Evolutionary conservation across 1,284 basidiomycete species (phyloP).

Genomic region (Thecaphora thlaspeos): DNA sequence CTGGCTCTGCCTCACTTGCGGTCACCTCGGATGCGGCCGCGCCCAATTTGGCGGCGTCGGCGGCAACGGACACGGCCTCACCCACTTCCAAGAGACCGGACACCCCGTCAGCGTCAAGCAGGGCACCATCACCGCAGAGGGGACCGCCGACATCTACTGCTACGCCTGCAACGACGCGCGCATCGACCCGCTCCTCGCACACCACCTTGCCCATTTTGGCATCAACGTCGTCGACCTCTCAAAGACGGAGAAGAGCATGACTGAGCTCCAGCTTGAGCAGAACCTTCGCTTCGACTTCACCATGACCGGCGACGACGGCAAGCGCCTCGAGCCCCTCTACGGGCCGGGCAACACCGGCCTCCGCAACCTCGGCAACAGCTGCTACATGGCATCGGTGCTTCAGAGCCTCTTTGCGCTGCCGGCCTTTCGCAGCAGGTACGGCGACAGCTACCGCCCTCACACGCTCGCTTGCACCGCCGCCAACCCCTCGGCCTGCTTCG

Average conservation of each 20-base stretch:
- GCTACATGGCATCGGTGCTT: constrained; percentile 93
- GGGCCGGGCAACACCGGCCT: constrained; percentile 87
- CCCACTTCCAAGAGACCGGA: constrained; percentile 73
- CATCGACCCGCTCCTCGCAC: constrained; percentile 74
- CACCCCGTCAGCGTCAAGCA: constrained; percentile 90
- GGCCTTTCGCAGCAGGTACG: constrained; percentile 75
- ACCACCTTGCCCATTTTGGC: constrained; percentile 78
- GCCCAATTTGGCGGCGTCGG: constrained; percentile 79
- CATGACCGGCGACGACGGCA: constrained; percentile 84
- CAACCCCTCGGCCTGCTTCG: constrained; percentile 79
- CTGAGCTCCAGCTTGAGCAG: constrained; percentile 95
- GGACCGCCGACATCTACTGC: constrained; percentile 89
- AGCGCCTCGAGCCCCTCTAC: constrained; percentile 81
- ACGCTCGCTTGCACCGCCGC: constrained; percentile 68
- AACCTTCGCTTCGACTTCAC: constrained; percentile 94
- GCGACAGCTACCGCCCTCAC: constrained; percentile 65
- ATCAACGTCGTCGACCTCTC: constrained; percentile 79
- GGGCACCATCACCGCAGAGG: constrained; percentile 95
- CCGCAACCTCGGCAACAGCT: constrained; percentile 92
- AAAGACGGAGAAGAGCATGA: constrained; percentile 97
- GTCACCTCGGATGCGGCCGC: constrained; percentile 89
- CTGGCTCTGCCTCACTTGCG: constrained; percentile 89
- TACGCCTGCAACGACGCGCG: constrained; percentile 87
- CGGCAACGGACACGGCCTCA: constrained; percentile 86
- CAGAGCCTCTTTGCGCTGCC: constrained; percentile 83